phyloP scores from a whole-genome alignment of 2,329 filamentous ascomycete genomes.

The Microascus cirrosus region DNA sequence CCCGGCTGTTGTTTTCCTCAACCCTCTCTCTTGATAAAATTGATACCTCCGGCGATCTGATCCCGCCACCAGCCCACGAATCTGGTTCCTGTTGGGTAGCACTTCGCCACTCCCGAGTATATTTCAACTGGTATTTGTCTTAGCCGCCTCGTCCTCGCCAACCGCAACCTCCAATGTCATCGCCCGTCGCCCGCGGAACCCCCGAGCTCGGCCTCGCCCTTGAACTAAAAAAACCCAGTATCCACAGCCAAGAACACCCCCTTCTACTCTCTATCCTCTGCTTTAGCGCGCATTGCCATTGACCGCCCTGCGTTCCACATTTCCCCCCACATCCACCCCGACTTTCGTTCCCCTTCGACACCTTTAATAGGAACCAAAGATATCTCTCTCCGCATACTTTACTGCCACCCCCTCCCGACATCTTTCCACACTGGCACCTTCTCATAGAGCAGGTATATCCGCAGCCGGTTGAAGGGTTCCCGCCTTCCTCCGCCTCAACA shows the following conservation, averaged over 20 bases:
- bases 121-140: not conserved
- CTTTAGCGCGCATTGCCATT: not conserved
- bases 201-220: not conserved
- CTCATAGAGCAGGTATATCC: not conserved
- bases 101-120: not conserved
- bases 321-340: not conserved
- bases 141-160: not conserved
- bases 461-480: not conserved
- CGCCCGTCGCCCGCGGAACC: not conserved
- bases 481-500: not conserved
- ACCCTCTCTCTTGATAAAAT: not conserved
- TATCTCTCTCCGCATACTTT: not conserved
- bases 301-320: not conserved
- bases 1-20: not conserved
- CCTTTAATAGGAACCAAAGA: not conserved
- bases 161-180: not conserved
- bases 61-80: not conserved
- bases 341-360: not conserved
- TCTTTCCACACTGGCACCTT: not conserved
- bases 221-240: not conserved
- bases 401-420: not conserved
- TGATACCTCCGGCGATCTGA: not conserved
- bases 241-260: not conserved
- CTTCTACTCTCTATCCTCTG: not conserved
- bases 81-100: not conserved